These are phyloP conservation scores for Phanerodontia chrysosporium DNA, from an alignment of 768 basidiomycete species.

Conservation along the genomic window DNA sequence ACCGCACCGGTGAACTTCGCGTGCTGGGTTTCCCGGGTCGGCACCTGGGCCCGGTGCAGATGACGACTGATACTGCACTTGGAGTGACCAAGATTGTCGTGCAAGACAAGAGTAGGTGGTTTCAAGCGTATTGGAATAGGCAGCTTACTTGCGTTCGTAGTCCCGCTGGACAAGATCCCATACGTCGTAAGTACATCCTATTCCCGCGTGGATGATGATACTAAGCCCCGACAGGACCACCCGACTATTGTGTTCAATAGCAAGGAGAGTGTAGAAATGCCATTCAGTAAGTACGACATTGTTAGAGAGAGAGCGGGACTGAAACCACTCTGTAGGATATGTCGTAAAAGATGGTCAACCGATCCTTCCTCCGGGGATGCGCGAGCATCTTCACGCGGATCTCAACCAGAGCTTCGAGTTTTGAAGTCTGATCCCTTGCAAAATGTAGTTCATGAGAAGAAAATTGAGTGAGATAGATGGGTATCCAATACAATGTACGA, in stretches of 20 bases:
- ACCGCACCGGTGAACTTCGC: slow-evolving; percentile 87
- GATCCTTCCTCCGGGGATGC: slow-evolving; percentile 86
- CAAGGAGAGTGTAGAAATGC: slow-evolving; percentile 96
- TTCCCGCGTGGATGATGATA: neutral
- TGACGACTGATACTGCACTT: slow-evolving; percentile 98
- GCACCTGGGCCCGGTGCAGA: slow-evolving; percentile 84
- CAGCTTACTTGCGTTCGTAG: slow-evolving; percentile 24
- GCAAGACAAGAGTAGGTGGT: slow-evolving; percentile 53
- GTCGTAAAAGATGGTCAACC: slow-evolving; percentile 55
- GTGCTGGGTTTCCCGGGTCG: slow-evolving; percentile 82
- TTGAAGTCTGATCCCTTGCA: slow-evolving; percentile 31
- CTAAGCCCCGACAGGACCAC: slow-evolving; percentile 52
- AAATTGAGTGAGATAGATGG: neutral
- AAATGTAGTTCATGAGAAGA: no score
- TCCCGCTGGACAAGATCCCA: slow-evolving; percentile 66
- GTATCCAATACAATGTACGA: neutral
- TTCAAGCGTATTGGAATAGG: neutral
- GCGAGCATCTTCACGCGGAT: slow-evolving; percentile 77
- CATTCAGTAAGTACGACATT: slow-evolving; percentile 53
- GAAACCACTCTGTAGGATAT: slow-evolving; percentile 33
- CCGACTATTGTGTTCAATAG: slow-evolving; percentile 87
- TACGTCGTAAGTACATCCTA: slow-evolving; percentile 54
- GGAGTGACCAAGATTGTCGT: slow-evolving; percentile 86
- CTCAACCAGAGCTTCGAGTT: slow-evolving; percentile 85
- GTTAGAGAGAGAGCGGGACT: neutral